phyloP scores from a whole-genome alignment of 345 rosid species.

The Populus deltoides region DNA sequence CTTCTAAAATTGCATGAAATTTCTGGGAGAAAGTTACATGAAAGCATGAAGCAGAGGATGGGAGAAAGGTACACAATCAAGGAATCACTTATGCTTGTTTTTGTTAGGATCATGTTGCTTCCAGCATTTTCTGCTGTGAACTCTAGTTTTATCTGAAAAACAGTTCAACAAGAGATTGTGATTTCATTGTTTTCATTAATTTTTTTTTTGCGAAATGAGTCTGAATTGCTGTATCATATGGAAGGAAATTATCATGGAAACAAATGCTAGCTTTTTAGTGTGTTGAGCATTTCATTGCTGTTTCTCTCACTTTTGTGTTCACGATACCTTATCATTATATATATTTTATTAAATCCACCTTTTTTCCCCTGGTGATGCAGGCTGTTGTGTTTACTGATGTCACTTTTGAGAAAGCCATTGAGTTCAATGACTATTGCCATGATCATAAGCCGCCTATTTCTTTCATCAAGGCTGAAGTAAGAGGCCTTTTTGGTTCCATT shows the following conservation, averaged over 20 bases:
- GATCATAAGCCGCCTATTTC: conserved; percentile 77
- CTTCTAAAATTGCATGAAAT: no score
- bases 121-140: no score
- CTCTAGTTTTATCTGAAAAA: background rate
- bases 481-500: conserved; percentile 91
- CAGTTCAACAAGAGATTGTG: background rate
- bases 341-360: background rate
- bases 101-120: no score
- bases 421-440: conserved; percentile 84
- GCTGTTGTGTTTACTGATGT: conserved; percentile 87
- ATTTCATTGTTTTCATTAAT: background rate
- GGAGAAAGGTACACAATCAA: no score
- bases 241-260: no score
- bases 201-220: background rate
- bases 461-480: conserved; percentile 83
- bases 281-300: background rate
- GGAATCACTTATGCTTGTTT: no score
- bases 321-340: background rate
- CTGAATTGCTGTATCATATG: background rate
- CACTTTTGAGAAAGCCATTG: conserved; percentile 66
- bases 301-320: background rate
- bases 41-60: no score
- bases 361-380: conserved; percentile 35
- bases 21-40: no score
- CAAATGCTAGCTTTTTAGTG: no score